Conservation (phyloP, 2,329 filamentous ascomycete species). For the Cladobotryum mycophilum region DNA sequence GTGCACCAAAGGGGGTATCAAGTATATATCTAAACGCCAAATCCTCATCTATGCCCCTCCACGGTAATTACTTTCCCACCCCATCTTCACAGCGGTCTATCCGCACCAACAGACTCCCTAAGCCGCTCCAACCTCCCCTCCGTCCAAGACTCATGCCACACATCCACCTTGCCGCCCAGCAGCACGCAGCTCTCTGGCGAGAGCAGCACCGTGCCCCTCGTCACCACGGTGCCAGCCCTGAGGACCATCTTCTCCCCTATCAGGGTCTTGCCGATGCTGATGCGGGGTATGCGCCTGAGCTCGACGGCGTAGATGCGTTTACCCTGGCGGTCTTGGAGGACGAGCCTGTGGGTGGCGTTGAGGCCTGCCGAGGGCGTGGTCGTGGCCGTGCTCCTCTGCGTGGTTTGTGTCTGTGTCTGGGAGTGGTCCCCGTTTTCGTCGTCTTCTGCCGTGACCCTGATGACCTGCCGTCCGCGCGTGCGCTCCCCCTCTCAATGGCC, state of each 20-base stretch:
- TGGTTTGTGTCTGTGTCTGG: conserved; percentile 13
- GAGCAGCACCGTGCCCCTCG: conserved; percentile 72
- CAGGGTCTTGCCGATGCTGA: conserved; percentile 57
- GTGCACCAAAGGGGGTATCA: conserved; percentile 8
- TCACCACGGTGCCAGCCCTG: conserved; percentile 56
- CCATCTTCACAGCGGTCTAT: conserved; percentile 11
- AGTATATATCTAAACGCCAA: conserved; percentile 6
- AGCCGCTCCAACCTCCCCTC: conserved; percentile 64
- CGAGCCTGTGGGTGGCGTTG: conserved; percentile 67
- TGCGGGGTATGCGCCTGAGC: conserved; percentile 55
- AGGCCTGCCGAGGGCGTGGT: conserved; percentile 22
- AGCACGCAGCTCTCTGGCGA: conserved; percentile 62
- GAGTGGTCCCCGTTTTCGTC: conserved; percentile 42
- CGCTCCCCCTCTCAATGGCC: conserved; percentile 63
- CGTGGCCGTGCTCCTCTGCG: conserved; percentile 7
- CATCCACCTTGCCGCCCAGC: conserved; percentile 83
- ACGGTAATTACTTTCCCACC: neutral
- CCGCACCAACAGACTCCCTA: conserved; percentile 49
- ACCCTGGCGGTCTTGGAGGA: conserved; percentile 74
- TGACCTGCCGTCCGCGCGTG: conserved; percentile 71
- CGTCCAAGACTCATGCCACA: conserved; percentile 71
- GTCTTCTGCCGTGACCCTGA: conserved; percentile 49
- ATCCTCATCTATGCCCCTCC: neutral
- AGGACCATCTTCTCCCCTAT: conserved; percentile 83
- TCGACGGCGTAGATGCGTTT: conserved; percentile 67